phyloP scores from a whole-genome alignment of 495 filamentous ascomycete species.

The Penicillium flavigenum region DNA sequence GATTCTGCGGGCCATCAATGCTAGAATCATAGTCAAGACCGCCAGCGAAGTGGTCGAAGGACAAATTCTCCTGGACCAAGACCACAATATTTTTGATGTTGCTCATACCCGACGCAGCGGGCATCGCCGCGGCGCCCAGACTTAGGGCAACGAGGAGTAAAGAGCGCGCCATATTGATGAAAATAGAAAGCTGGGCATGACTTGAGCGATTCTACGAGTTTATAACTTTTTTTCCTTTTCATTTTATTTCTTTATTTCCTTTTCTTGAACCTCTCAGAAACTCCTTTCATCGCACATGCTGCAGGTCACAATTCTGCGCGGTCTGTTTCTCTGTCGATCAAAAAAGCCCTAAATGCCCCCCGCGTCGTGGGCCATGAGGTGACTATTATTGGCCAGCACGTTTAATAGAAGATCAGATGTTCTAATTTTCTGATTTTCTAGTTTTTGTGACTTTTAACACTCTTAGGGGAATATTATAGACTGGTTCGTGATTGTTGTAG shows the following conservation, averaged over 20 bases:
- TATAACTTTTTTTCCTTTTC: conserved; percentile 2
- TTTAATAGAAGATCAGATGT: conserved; percentile 5
- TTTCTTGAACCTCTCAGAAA: conserved; percentile 1
- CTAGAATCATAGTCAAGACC: conserved; percentile 36
- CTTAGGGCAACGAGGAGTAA: conserved; percentile 10
- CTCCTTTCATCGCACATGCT: conserved; percentile 5
- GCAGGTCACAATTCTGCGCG: neutral
- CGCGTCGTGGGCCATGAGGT: conserved; percentile 9
- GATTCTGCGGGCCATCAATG: conserved; percentile 38
- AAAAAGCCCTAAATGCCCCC: neutral
- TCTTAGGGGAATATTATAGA: neutral
- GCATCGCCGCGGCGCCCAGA: conserved; percentile 13
- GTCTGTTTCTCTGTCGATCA: neutral
- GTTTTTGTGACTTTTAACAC: neutral
- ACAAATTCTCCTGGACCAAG: conserved; percentile 46
- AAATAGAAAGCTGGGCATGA: neutral
- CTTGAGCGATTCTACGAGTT: neutral
- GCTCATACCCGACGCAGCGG: conserved; percentile 20
- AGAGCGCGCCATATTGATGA: conserved; percentile 7
- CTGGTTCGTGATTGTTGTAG: neutral
- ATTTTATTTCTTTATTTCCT: neutral
- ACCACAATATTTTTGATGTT: conserved; percentile 50
- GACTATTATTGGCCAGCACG: conserved; percentile 2
- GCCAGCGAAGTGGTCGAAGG: conserved; percentile 46
- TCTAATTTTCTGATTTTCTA: neutral